These are phyloP conservation scores for Botrytis cinerea DNA, from an alignment of 2,329 filamentous ascomycete species.

Conservation along the genomic window DNA sequence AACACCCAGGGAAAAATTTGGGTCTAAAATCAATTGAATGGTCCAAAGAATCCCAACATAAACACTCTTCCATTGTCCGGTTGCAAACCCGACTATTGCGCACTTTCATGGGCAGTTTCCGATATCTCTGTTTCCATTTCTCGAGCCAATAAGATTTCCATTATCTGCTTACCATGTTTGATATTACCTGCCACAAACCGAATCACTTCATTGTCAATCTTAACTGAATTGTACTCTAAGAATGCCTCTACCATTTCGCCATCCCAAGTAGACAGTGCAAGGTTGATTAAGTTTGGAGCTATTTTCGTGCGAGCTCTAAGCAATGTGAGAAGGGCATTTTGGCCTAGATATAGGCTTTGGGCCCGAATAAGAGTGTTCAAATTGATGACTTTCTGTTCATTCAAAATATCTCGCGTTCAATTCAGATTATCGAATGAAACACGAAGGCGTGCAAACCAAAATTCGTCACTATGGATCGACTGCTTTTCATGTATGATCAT, in stretches of 20 bases:
- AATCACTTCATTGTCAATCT: not conserved
- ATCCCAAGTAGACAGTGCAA: not conserved
- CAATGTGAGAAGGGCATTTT: accelerated
- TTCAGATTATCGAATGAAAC: accelerated
- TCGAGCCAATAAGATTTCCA: not conserved
- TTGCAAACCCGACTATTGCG: accelerated
- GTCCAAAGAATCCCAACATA: not conserved
- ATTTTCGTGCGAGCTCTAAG: not conserved
- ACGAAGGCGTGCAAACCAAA: accelerated
- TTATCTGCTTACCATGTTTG: not conserved
- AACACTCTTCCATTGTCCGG: not conserved
- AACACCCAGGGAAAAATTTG: not conserved
- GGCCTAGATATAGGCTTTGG: accelerated
- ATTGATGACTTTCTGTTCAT: not conserved
- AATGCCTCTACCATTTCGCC: not conserved
- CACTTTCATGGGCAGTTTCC: not conserved
- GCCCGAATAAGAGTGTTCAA: too few relatives aligned
- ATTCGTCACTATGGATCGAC: accelerated
- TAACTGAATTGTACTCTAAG: not conserved
- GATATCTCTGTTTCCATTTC: not conserved
- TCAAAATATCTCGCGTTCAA: too few relatives aligned
- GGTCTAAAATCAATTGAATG: not conserved
- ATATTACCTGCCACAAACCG: not conserved
- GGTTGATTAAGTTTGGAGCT: not conserved
- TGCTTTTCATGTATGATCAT: too few relatives aligned